Evolutionary conservation across 2,329 filamentous ascomycete genomes (phyloP), one percentile per base, ranked within the genome.

Genomic region (Apiospora kogelbergensis): DNA sequence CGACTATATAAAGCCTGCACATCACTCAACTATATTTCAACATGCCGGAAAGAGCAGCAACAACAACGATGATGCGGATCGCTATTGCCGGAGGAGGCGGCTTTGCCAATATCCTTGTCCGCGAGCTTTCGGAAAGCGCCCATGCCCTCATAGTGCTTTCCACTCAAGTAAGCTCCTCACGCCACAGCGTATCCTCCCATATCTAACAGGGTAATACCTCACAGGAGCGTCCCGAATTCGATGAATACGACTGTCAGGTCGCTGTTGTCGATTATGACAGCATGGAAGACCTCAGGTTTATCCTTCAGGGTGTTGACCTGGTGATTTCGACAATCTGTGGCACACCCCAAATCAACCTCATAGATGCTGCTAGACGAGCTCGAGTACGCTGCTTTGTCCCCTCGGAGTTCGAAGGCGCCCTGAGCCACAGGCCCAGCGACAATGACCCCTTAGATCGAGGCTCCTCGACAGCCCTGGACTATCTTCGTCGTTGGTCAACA

Each of bases 261-360:
- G 83, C 89, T 68, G 82, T 88, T 48, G 90, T 93, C n/a, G 84
- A 93, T 80, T 94, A 93, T 77, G 79, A 84, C 71, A 82, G 89
- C 71, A 78, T 84, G 41, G 81, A 85, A 1, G 85, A 85, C 53
- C 84, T 95, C 33, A 83, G 83, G 17, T 93, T 89, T 76, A 86
- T 88, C 10, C 85, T 95, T n/a, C 86, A 86, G 69, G 92, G 92
- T 11, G 86, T 93, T 53, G 90, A 94, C 78, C 86, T 93, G 13
- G 87, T 94, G 73, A 91, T 94, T 68, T 94, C 91, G 1, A 94
- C 91, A 1, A 88, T 94, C 65, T 87, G 86, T 1, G 91, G 90
- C 4, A 81, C 80, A 22, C 83, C 89, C 40, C 92, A 94, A 76
- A 83, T 93, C 60, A 88, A 88, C 70, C 85, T 94, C 41, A 93